Evolutionary conservation across 768 basidiomycete genomes (phyloP), one percentile per base, ranked within the genome.

Genomic region (Pleurotus tuber-regium): DNA sequence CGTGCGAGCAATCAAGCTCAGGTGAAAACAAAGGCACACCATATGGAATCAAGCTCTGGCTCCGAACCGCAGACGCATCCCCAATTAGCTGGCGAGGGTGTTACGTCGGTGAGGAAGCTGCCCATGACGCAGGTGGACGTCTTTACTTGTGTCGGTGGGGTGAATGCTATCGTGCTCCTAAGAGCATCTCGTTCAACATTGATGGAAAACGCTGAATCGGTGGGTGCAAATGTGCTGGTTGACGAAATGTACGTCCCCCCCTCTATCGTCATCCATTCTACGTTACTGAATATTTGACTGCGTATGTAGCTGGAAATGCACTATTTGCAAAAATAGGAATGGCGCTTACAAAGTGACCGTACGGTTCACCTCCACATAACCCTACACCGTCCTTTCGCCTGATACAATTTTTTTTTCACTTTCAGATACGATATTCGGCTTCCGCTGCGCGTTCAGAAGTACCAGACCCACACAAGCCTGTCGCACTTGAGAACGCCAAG

Each of bases 281-380:
- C 43, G 56, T 59, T 10, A 7, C 30, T 14, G 26, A 35, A 26
- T 11, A 31, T 11, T 24, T 7, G 6, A 23, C 16, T 16, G 30
- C 2, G 51, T 60, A 35, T 1, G 18, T 44, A 89, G 87, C 43
- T 89, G 87, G 87, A 73, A 69, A 29, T 85, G 80, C 62, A 78
- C 70, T 2, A 83, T 89, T 44, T 75, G 70, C 0, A 84, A 82
- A 64, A 65, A 72, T 24, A 62, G 67, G 1, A 75, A 75, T 42
- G 77, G 77, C 16, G 70, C 72, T 16, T 89, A 78, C 71, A 80
- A 75, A 64, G 83, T 88, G 18, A 69, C 79, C 55, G 87, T 87
- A 61, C 36, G 79, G 62, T n/a, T 23, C n/a, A n/a, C n/a, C 40
- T 33, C 40, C 46, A 52, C 30, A 12, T 41, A 35, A 10, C 21